These are phyloP conservation scores for Fraxinus nigra DNA, from an alignment of 305 asterid species.

Conservation along the genomic window DNA sequence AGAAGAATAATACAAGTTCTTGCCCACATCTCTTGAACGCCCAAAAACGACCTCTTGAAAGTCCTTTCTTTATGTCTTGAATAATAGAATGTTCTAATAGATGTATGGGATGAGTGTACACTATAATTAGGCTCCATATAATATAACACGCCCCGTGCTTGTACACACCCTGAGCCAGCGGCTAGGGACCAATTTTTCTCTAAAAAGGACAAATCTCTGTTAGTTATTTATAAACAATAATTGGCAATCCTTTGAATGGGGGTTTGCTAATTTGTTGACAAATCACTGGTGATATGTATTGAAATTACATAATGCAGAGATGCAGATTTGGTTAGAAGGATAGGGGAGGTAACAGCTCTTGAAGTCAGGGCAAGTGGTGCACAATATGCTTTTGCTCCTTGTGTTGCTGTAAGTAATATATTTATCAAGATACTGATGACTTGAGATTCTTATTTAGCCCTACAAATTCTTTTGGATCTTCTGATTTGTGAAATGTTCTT, in stretches of 20 bases:
- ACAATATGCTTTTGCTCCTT: constrained; percentile 86
- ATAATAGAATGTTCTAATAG: not conserved
- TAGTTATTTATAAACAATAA: not conserved
- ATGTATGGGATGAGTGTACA: not conserved
- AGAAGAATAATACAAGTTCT: not conserved
- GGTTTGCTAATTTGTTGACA: constrained; percentile 8
- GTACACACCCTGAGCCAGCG: not conserved
- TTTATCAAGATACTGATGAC: constrained; percentile 11
- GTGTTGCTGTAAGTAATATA: constrained; percentile 79
- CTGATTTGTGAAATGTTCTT: not conserved
- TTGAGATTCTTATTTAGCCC: not conserved
- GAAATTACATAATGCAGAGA: constrained; percentile 44
- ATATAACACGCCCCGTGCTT: not conserved
- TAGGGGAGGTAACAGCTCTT: constrained; percentile 90
- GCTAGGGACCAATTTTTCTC: not conserved
- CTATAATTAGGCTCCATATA: not conserved
- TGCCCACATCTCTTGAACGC: not conserved
- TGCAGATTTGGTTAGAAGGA: constrained; percentile 63
- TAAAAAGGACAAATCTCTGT: not conserved
- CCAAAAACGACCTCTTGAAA: not conserved
- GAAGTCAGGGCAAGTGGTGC: constrained; percentile 92
- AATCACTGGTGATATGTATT: not conserved
- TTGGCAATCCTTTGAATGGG: not conserved
- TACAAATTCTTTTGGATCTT: not conserved
- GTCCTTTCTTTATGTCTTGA: not conserved